Percentiles rank a stretch among this genome's conserved stretches.
Conservation (phyloP, 2,329 filamentous ascomycete genomes). For the Ceratocystis smalleyi region DNA sequence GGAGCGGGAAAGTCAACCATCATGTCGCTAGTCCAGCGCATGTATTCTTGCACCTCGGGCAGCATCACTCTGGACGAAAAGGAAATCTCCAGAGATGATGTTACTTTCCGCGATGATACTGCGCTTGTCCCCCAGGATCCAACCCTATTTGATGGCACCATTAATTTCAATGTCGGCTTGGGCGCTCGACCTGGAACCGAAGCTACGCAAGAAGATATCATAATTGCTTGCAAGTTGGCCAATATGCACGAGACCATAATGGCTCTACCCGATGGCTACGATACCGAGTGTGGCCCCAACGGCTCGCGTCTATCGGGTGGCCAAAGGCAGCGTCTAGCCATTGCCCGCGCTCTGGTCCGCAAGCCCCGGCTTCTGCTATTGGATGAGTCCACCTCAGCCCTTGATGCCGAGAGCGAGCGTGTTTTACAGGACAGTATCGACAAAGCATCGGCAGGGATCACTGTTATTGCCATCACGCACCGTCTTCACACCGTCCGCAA, state of each 20-base stretch:
- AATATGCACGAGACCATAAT: conserved; percentile 56
- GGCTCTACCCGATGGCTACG: conserved; percentile 47
- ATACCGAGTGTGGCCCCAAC: conserved; percentile 54
- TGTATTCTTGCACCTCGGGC: conserved; percentile 32
- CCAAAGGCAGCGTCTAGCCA: conserved; percentile 62
- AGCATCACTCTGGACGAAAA: conserved; percentile 31
- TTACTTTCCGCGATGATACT: conserved; percentile 36
- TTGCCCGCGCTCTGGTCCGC: conserved; percentile 60
- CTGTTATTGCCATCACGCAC: conserved; percentile 44
- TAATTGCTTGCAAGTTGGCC: conserved; percentile 49
- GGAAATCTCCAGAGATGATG: conserved; percentile 30
- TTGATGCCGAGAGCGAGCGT: conserved; percentile 55
- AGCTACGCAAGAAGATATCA: conserved; percentile 44
- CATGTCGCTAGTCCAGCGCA: conserved; percentile 38
- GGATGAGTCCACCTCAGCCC: conserved; percentile 66
- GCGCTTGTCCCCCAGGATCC: conserved; percentile 43
- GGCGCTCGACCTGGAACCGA: conserved; percentile 39
- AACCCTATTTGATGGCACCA: conserved; percentile 41
- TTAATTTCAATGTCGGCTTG: conserved; percentile 41
- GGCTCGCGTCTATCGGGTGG: conserved; percentile 63
- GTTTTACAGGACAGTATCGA: conserved; percentile 53
- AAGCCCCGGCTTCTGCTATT: conserved; percentile 58
- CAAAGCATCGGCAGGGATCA: conserved; percentile 36
- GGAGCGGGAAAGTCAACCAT: conserved; percentile 55
- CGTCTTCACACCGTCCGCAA: conserved; percentile 40